Conservation (phyloP, 345 rosid genomes). For the Eucalyptus paniculata region DNA sequence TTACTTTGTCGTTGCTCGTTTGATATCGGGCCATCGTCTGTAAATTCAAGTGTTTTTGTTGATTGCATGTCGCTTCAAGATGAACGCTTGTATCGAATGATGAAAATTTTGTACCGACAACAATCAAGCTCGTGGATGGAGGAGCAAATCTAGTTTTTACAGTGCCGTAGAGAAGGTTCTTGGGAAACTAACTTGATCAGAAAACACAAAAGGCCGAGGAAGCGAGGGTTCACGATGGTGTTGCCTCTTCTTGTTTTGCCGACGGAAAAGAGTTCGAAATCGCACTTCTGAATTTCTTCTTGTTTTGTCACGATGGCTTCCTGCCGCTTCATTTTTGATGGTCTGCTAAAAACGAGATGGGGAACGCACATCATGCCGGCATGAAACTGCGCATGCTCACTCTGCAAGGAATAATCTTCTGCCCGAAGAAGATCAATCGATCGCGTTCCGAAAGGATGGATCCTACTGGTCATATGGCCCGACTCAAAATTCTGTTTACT, state of each 20-base stretch:
- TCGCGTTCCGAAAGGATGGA: neutral
- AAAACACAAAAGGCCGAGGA: too few species aligned
- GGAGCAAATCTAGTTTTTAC: neutral
- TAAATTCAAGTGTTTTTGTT: neutral
- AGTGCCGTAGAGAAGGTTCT: neutral
- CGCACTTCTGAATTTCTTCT: neutral
- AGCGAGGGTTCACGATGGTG: too few species aligned
- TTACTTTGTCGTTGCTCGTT: neutral
- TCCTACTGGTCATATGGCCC: neutral
- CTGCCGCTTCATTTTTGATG: neutral
- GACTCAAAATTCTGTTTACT: neutral
- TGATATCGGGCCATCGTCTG: neutral
- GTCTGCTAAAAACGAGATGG: rapidly evolving
- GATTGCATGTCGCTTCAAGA: neutral
- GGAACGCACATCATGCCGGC: neutral
- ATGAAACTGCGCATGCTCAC: neutral
- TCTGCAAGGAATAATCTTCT: neutral
- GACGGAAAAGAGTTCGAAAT: neutral
- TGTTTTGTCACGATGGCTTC: too few species aligned
- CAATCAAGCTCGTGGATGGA: neutral
- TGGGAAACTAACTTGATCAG: neutral
- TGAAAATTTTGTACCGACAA: neutral
- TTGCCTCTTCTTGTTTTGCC: neutral
- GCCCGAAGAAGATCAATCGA: neutral
- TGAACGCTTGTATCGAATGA: too few species aligned